phyloP scores from a whole-genome alignment of 257 asterid genomes.

The Solanum habrochaites region DNA sequence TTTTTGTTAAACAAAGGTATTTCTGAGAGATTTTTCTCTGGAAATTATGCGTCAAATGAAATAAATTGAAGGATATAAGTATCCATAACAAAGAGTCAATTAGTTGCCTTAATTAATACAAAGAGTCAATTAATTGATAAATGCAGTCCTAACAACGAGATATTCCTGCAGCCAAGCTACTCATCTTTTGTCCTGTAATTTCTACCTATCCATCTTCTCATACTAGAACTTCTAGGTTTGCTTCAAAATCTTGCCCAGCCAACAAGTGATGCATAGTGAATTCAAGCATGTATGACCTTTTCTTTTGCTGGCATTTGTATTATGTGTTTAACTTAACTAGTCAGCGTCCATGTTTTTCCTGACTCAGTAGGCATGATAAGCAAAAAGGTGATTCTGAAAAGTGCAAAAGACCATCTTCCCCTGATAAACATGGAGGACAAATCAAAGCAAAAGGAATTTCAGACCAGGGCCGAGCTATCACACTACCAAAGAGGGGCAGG shows the following conservation, averaged over 20 bases:
- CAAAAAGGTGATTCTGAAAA: background rate
- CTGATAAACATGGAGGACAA: slow-evolving; percentile 6
- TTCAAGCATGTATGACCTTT: background rate
- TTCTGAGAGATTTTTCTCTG: background rate
- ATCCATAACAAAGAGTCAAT: background rate
- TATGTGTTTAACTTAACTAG: background rate
- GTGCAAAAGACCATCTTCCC: slow-evolving; percentile 13
- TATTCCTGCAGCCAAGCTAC: background rate
- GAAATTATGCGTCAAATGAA: background rate
- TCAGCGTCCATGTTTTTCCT: background rate
- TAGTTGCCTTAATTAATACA: background rate
- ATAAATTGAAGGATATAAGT: background rate
- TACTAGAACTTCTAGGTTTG: background rate
- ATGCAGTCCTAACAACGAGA: background rate
- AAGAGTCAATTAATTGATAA: background rate
- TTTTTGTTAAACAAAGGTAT: background rate
- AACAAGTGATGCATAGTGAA: background rate
- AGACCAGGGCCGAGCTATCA: slow-evolving; percentile 23
- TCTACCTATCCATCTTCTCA: background rate
- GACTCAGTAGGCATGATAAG: background rate
- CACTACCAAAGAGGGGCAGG: slow-evolving; percentile 28
- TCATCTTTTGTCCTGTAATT: background rate
- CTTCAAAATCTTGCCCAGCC: background rate
- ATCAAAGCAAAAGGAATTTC: slow-evolving; percentile 7
- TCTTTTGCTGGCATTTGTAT: background rate